Conservation (phyloP, 2,329 filamentous ascomycete species). For the Talaromyces sp. region DNA sequence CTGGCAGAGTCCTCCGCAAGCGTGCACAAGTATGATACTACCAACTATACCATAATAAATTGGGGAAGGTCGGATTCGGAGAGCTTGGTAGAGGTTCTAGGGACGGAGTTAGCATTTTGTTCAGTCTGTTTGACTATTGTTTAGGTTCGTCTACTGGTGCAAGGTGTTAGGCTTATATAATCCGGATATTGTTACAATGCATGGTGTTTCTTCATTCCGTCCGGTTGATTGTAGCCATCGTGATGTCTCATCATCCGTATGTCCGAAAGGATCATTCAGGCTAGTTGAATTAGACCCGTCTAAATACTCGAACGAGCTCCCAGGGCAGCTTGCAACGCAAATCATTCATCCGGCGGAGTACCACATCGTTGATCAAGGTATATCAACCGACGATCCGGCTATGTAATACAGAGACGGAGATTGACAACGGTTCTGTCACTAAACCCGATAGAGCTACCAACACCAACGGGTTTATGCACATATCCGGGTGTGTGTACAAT, state of each 20-base stretch:
- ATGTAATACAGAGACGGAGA: background rate
- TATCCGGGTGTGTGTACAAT: background rate
- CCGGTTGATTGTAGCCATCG: background rate
- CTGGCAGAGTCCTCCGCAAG: conserved; percentile 42
- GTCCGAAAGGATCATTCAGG: background rate
- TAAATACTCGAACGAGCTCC: background rate
- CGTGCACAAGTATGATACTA: conserved; percentile 28
- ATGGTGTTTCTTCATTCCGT: background rate
- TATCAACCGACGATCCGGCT: background rate
- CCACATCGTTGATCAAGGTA: background rate
- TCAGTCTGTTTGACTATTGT: background rate
- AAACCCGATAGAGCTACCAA: background rate
- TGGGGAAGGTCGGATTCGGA: background rate
- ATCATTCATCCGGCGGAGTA: background rate
- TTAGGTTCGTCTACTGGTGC: background rate
- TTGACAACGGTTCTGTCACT: background rate
- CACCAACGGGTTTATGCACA: background rate
- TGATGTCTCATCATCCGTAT: background rate
- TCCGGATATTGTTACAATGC: background rate
- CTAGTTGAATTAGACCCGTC: background rate
- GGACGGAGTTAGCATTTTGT: background rate
- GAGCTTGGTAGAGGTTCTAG: background rate
- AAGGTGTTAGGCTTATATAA: background rate
- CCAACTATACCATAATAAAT: background rate
- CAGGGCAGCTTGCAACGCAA: background rate